These are phyloP conservation scores for Avena insularis DNA, from an alignment of 176 grass and related monocot genomes.

Conservation along the genomic window DNA sequence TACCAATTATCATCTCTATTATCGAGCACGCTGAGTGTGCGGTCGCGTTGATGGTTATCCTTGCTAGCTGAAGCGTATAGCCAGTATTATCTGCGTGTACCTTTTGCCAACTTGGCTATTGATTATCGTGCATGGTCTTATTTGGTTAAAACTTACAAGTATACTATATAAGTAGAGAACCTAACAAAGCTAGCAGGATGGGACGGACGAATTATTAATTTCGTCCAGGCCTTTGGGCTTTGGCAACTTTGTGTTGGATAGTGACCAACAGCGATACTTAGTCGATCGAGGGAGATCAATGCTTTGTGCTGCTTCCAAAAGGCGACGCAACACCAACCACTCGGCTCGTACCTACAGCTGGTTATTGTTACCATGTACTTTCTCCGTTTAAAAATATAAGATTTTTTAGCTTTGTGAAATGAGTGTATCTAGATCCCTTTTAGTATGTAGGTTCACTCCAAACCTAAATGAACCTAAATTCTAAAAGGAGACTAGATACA, in stretches of 20 bases:
- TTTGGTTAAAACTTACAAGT: neutral
- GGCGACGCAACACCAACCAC: slow-evolving; percentile 17
- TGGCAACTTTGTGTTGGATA: slow-evolving; percentile 26
- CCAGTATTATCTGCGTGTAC: too few relatives aligned
- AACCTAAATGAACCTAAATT: too few relatives aligned
- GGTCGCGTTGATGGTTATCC: neutral
- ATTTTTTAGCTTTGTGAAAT: too few relatives aligned
- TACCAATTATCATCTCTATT: slow-evolving; percentile 35
- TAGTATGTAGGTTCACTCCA: too few relatives aligned
- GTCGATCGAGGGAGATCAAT: neutral
- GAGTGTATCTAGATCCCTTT: too few relatives aligned
- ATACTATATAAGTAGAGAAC: neutral
- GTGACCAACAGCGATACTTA: slow-evolving; percentile 9
- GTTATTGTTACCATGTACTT: too few relatives aligned
- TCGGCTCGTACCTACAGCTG: neutral
- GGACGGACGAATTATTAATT: neutral
- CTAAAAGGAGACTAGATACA: too few relatives aligned
- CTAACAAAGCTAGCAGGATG: neutral
- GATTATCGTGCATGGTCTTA: neutral
- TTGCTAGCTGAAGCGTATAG: neutral
- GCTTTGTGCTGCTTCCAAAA: slow-evolving; percentile 54
- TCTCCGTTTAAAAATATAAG: too few relatives aligned
- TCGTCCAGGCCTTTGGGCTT: neutral
- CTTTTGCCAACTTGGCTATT: neutral
- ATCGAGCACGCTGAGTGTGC: neutral